Conservation (phyloP, 495 filamentous ascomycete species). For the Hapsidospora chrysogenum region DNA sequence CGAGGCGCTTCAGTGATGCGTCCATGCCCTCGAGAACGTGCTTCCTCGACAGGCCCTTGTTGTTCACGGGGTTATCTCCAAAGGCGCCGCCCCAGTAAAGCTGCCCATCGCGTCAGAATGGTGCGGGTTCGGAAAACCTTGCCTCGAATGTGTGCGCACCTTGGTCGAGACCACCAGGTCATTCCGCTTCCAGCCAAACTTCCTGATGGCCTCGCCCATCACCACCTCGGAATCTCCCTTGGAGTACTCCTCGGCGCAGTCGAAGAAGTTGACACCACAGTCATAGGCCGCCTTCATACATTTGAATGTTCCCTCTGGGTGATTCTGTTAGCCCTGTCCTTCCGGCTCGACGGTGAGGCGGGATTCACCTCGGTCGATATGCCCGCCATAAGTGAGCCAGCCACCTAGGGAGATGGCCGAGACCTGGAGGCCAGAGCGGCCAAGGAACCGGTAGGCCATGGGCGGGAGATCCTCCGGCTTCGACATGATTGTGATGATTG, state of each 20-base stretch:
- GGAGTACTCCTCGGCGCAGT: constrained; percentile 45
- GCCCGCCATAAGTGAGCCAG: constrained; percentile 65
- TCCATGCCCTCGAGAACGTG: constrained; percentile 62
- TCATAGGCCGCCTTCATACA: constrained; percentile 68
- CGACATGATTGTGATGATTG: too few species aligned
- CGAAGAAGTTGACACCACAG: constrained; percentile 62
- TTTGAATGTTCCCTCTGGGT: constrained; percentile 39
- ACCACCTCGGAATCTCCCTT: constrained; percentile 55
- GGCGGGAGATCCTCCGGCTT: constrained; percentile 29
- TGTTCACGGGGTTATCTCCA: constrained; percentile 50
- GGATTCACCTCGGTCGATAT: constrained; percentile 46
- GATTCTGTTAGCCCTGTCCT: not conserved
- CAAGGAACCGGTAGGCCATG: constrained; percentile 64
- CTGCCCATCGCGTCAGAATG: constrained; percentile 12
- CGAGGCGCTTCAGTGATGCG: constrained; percentile 48
- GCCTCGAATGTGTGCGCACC: constrained; percentile 24
- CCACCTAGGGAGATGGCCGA: constrained; percentile 59
- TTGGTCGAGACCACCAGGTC: constrained; percentile 82
- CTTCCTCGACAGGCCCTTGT: constrained; percentile 64
- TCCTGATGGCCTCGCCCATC: constrained; percentile 54
- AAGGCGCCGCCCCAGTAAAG: constrained; percentile 51
- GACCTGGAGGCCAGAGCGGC: constrained; percentile 58
- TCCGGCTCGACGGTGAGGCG: not conserved
- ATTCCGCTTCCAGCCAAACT: constrained; percentile 58
- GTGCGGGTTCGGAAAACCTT: constrained; percentile 12